Evolutionary conservation across 1,284 basidiomycete genomes (phyloP), one percentile per base, ranked within the genome.

Genomic region (Apiotrichum gamsii): DNA sequence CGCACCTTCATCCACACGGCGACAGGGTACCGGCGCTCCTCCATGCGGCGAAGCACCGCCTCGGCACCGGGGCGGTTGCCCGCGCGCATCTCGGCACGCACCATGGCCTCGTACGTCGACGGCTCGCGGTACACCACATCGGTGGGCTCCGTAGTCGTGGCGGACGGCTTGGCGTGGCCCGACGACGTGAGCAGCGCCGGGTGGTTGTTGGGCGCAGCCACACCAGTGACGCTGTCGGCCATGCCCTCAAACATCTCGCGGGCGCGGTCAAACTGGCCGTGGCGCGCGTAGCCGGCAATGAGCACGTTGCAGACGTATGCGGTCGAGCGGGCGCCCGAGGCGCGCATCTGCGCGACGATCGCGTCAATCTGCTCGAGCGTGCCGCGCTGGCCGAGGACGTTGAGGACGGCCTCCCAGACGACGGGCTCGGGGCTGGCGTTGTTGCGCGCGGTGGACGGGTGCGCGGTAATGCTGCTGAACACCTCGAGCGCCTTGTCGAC

Each of bases 301-400:
- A 96, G 74, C 52, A 88, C 77, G 72, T 98, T 98, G 36, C 86
- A 87, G 54, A 97, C 87, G 71, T 98, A 99, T 1, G 95, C 94
- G 0, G 94, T 98, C 79, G 90, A 84, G 59, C 86, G 84, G 8
- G 93, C 80, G 25, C 82, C 81, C 3, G 78, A 76, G 0, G 72
- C 62, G 32, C 72, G 70, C 76, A 98, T 82, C 49, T 80, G 80
- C 20, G 74, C 67, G 31, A 85, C 70, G 65, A 89, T 90, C 16
- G 74, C 58, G 0, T 84, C 81, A 25, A 94, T 80, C 43, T 95
- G 80, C 59, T 93, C 90, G 43, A 84, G 77, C 11, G 85, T 82
- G 31, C 83, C 83, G 64, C 85, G 82, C 8, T 82, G 84, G 37
- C 90, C 83, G 45, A 95, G 77, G 15, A 88, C 88, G 62, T 89